These are phyloP conservation scores for Aspergillus pseudotamarii DNA, from an alignment of 2,329 filamentous ascomycete species.

Conservation along the genomic window DNA sequence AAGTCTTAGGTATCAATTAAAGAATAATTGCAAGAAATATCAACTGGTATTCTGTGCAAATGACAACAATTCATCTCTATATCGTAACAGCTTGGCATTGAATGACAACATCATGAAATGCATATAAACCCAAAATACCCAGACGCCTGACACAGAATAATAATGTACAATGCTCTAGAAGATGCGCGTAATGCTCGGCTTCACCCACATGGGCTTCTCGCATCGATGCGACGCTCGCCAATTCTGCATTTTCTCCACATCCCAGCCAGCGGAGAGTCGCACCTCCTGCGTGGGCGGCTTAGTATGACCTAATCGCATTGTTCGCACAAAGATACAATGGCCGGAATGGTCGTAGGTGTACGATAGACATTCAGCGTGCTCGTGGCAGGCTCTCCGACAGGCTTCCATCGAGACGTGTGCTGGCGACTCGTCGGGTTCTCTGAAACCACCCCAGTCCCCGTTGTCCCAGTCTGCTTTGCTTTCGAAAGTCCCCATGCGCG, in stretches of 20 bases:
- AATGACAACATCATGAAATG: not conserved
- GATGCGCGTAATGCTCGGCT: slow-evolving; percentile 29
- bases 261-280: slow-evolving; percentile 28
- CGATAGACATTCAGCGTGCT: slow-evolving; percentile 24
- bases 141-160: not conserved
- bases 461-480: slow-evolving; percentile 37
- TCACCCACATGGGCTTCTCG: slow-evolving; percentile 27
- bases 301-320: slow-evolving; percentile 23
- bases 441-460: slow-evolving; percentile 35
- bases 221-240: slow-evolving; percentile 25
- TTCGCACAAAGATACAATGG: slow-evolving; percentile 26
- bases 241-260: slow-evolving; percentile 26
- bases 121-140: not conserved
- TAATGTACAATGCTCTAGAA: slow-evolving; percentile 19
- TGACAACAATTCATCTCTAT: not conserved
- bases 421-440: slow-evolving; percentile 28
- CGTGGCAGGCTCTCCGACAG: slow-evolving; percentile 30
- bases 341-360: slow-evolving; percentile 28
- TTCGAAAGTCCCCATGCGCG: slow-evolving; percentile 23
- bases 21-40: not conserved
- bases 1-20: too few species aligned
- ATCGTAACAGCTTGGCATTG: not conserved
- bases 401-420: slow-evolving; percentile 31
- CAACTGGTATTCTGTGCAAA: not conserved
- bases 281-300: slow-evolving; percentile 17